Percentiles rank a stretch among this genome's conserved stretches.
These are phyloP conservation scores for Wickerhamiella azymoides DNA, from an alignment of 805 yeast species.

Conservation along the genomic window DNA sequence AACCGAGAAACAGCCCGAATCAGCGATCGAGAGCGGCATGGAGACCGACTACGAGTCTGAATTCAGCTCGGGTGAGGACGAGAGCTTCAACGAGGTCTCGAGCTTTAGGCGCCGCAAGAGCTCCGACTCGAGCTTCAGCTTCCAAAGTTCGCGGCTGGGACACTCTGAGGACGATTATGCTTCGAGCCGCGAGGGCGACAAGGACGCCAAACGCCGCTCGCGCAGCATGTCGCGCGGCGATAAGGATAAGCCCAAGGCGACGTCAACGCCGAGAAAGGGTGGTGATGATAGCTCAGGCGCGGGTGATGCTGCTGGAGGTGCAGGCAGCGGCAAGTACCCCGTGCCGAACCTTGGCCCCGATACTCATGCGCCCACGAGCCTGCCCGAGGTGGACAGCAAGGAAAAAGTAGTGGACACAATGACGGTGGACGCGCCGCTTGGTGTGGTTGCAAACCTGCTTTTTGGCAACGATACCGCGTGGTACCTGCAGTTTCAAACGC, in stretches of 20 bases:
- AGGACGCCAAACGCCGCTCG: neutral
- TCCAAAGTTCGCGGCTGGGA: slow-evolving; percentile 12
- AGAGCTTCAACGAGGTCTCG: slow-evolving; percentile 7
- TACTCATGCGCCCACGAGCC: slow-evolving; percentile 43
- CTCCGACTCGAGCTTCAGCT: slow-evolving; percentile 10
- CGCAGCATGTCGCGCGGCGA: slow-evolving; percentile 1
- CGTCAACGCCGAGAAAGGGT: slow-evolving; percentile 3
- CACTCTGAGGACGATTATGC: slow-evolving; percentile 10
- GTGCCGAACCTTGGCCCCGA: slow-evolving; percentile 48
- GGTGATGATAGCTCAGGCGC: slow-evolving; percentile 1
- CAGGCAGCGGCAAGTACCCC: slow-evolving; percentile 15
- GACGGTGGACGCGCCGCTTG: slow-evolving; percentile 56
- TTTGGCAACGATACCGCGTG: slow-evolving; percentile 49
- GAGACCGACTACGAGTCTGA: neutral
- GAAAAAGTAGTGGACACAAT: slow-evolving; percentile 43
- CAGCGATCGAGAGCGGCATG: neutral
- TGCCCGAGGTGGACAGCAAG: slow-evolving; percentile 32
- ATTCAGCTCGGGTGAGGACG: slow-evolving; percentile 5
- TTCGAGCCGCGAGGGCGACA: neutral
- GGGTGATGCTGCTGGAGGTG: neutral
- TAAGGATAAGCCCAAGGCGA: neutral
- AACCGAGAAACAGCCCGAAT: neutral
- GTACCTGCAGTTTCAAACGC: slow-evolving; percentile 28
- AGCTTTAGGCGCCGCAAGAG: slow-evolving; percentile 7
- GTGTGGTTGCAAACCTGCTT: slow-evolving; percentile 52